Evolutionary conservation across 208 protist species (phyloP), one percentile per base, ranked within the genome.

Genomic region (Lotmaria passim): DNA sequence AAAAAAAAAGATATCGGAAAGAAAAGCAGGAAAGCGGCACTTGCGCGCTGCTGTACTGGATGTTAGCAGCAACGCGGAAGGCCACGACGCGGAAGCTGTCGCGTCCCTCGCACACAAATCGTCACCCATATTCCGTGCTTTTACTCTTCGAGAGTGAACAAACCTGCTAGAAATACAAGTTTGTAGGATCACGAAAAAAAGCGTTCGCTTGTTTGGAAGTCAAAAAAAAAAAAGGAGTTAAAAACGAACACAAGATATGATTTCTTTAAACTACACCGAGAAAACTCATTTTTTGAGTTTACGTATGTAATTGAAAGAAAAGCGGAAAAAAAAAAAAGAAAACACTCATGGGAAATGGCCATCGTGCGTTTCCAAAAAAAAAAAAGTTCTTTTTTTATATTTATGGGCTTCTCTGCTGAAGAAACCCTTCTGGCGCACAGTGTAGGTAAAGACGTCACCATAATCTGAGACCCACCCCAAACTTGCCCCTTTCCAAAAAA

Each of bases 261-360:
- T n/a, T n/a, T n/a, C n/a, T n/a, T n/a, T n/a, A n/a, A n/a, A n/a
- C n/a, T n/a, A n/a, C n/a, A n/a, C n/a, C n/a, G n/a, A n/a, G n/a
- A n/a, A n/a, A n/a, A n/a, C 36, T 46, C 15, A 3, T 46, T 46
- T 46, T 15, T 46, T 4, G 41, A 19, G 3, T 19, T 46, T 4
- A 39, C 12, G 6, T 39, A 39, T 14, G 36, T 39, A 12, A 12
- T 39, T 39, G 11, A 48, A 23, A 48, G n/a, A 44, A 48, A 34
- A 48, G 14, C 7, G 38, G 3, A 17, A 52, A 69, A 55, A 5
- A 24, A 69, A 58, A 58, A 8, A 14, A 58, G 19, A 69, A 36
- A 69, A 11, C 19, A 41, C 17, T 36, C 7, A 66, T 33, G 44
- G 44, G n/a, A n/a, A n/a, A n/a, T n/a, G n/a, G n/a, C n/a, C n/a